phyloP scores from a whole-genome alignment of 2,329 filamentous ascomycete species.

The Colletotrichum echinochloae region DNA sequence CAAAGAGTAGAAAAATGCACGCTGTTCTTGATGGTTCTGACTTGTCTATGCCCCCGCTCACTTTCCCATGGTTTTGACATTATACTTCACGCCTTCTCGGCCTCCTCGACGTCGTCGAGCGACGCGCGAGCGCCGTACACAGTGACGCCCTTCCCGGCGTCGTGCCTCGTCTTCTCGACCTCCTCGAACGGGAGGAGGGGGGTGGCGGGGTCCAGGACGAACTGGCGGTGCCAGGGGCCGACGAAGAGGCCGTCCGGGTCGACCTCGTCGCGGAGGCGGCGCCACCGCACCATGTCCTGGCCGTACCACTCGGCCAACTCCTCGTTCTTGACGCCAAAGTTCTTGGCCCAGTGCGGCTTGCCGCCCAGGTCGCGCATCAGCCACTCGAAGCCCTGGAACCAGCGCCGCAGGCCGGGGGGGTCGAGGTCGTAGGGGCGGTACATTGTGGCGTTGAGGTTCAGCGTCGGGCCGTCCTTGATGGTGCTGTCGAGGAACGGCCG shows the following conservation, averaged over 20 bases:
- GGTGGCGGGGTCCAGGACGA: constrained; percentile 62
- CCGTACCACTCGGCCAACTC: constrained; percentile 76
- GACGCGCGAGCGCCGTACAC: constrained; percentile 29
- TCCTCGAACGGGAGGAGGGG: constrained; percentile 54
- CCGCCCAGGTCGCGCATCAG: constrained; percentile 89
- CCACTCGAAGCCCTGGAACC: constrained; percentile 92
- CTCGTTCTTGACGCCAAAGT: constrained; percentile 74
- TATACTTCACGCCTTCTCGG: constrained; percentile 4
- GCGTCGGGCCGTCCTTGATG: constrained; percentile 73
- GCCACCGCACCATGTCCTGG: constrained; percentile 72
- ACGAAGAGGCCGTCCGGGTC: constrained; percentile 90
- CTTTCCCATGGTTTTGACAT: not conserved
- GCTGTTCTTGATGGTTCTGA: not conserved
- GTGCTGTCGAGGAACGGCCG: constrained; percentile 77
- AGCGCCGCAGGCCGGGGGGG: constrained; percentile 79
- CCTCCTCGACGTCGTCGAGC: constrained; percentile 5
- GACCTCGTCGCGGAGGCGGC: constrained; percentile 74
- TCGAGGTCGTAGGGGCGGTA: constrained; percentile 85
- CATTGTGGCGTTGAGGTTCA: constrained; percentile 92
- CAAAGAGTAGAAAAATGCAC: not conserved
- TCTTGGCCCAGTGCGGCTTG: constrained; percentile 95
- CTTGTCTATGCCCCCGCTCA: not conserved
- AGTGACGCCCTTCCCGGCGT: constrained; percentile 29
- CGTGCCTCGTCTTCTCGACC: constrained; percentile 46
- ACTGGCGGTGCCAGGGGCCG: constrained; percentile 88